Conservation (phyloP, 2,329 filamentous ascomycete species). For the Neurospora sp. region DNA sequence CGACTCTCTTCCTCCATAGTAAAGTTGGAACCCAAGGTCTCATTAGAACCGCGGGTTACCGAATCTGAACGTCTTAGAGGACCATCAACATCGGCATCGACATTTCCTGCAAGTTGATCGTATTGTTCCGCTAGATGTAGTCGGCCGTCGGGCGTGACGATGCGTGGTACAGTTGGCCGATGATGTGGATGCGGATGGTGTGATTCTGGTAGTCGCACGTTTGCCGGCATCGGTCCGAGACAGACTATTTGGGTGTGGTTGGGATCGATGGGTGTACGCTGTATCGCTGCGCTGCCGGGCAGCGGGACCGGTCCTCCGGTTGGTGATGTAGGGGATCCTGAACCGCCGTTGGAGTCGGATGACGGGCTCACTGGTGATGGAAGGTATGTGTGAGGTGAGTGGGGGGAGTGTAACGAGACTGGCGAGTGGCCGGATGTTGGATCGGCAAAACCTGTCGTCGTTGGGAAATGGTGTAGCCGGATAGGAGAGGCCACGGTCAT, state of each 20-base stretch:
- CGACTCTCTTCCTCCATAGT: conserved; percentile 40
- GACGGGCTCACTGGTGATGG: conserved; percentile 19
- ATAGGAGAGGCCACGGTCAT: conserved; percentile 26
- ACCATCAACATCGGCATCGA: not conserved
- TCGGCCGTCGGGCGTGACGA: conserved; percentile 20
- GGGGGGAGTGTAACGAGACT: conserved; percentile 14
- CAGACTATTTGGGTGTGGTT: conserved; percentile 37
- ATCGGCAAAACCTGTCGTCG: conserved; percentile 16
- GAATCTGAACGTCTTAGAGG: conserved; percentile 10
- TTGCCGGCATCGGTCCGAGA: conserved; percentile 42
- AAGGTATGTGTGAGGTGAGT: conserved; percentile 17
- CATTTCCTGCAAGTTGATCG: not conserved
- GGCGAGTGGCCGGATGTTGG: conserved; percentile 17
- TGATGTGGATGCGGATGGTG: conserved; percentile 8
- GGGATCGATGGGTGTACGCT: conserved; percentile 41
- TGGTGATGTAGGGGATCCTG: conserved; percentile 17
- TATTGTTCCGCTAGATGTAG: not conserved
- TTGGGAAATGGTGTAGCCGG: conserved; percentile 19
- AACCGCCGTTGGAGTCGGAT: conserved; percentile 19
- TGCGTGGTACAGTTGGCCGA: conserved; percentile 18
- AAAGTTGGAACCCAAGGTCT: conserved; percentile 47
- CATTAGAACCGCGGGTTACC: conserved; percentile 21
- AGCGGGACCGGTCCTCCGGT: conserved; percentile 21
- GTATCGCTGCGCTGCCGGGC: conserved; percentile 24
- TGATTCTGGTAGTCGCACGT: conserved; percentile 28